These are phyloP conservation scores for Beauveria sp. DNA, from an alignment of 2,329 filamentous ascomycete genomes.

Conservation along the genomic window DNA sequence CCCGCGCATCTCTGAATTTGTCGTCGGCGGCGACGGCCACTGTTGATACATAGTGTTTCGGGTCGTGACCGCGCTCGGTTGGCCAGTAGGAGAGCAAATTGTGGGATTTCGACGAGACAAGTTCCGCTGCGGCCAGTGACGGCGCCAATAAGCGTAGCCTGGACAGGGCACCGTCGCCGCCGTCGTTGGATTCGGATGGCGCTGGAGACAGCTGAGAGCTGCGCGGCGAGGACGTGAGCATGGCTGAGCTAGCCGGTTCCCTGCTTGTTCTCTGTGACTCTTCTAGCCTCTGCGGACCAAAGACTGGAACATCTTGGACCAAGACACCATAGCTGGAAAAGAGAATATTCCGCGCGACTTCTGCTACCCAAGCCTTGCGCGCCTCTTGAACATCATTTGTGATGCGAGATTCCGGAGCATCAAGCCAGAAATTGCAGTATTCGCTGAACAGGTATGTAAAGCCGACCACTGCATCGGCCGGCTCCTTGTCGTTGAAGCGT, in stretches of 20 bases:
- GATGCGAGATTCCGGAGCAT: constrained; percentile 18
- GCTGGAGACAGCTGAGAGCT: background rate
- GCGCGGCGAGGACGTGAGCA: constrained; percentile 6
- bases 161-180: constrained; percentile 23
- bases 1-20: constrained; percentile 26
- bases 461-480: constrained; percentile 18
- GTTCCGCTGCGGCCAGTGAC: constrained; percentile 19
- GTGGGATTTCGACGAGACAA: constrained; percentile 21
- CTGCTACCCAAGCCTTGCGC: constrained; percentile 22
- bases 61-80: constrained; percentile 26
- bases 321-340: constrained; percentile 27
- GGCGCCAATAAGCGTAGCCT: constrained; percentile 28
- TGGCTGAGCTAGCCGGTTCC: constrained; percentile 11
- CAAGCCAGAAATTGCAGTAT: constrained; percentile 26
- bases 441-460: constrained; percentile 22
- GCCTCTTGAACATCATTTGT: constrained; percentile 18
- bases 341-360: constrained; percentile 27
- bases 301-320: constrained; percentile 25
- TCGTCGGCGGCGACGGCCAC: constrained; percentile 28
- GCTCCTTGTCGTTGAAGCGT: constrained; percentile 18
- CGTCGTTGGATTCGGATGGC: background rate
- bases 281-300: constrained; percentile 17
- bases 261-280: background rate
- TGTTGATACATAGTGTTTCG: constrained; percentile 30
- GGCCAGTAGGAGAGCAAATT: constrained; percentile 32